Base-by-base conservation (phyloP, 83 land plant species). In the Diphasiastrum complanatum region DNA sequence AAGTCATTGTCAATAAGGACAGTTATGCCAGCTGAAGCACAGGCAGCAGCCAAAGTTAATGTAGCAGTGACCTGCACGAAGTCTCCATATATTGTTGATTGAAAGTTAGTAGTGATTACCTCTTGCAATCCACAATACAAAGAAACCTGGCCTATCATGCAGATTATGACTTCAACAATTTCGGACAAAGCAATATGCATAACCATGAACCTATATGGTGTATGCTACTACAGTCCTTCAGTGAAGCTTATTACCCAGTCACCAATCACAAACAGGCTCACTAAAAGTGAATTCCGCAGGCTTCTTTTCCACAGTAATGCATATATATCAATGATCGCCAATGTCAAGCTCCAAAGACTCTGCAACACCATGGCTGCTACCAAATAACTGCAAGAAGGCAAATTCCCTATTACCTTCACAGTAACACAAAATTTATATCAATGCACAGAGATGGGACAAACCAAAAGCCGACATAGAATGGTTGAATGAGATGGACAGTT, bases 21-120 rank as follows among this genome's bases (percentile, higher is more conserved):
- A 28, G 97, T 87, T 51, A 91, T 91, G 31, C 97, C 97, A 20
- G 97, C 97, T n/a, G 87, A 76, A 30, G 97, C 85, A 67, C 90
- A 91, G 1, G 90, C 97, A 45, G 97, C 89, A 60, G 95, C 82
- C 65, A 87, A 85, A 28, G 89, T 91, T 25, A 87, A 75, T 8
- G 84, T 80, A 5, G 87, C 83, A 32, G 95, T 91, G 38, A 91
- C 76, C 97, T 91, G 84, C 71, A 66, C 27, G 18, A 52, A 37
- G 43, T 34, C 3, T 53, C 12, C 5, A n/a, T 57, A 31, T 0
- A 5, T 57, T 0, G 4, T 10, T 6, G 19, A 0, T 6, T 11
- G 51, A 12, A 53, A 5, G 29, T 12, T 18, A 16, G 4, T 5
- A 25, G 8, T 10, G n/a, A 28, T 53, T 16, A 53, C 18, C 16